Conservation (phyloP, 257 asterid species). For the Coffea canephora region DNA sequence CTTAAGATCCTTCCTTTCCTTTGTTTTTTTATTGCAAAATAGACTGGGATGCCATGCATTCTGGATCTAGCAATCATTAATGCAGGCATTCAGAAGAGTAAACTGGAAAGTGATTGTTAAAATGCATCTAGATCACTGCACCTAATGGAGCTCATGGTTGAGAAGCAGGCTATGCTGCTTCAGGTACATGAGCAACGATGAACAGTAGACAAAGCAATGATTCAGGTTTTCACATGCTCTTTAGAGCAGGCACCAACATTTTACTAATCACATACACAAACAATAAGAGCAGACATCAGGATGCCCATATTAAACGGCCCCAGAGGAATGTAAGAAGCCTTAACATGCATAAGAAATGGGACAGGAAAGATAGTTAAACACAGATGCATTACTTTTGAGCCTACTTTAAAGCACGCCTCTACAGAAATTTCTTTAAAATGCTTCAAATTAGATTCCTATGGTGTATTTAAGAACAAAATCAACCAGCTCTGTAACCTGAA, state of each 20-base stretch:
- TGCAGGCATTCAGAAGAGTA: background rate
- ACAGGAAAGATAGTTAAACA: background rate
- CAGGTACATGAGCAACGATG: background rate
- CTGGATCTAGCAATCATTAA: background rate
- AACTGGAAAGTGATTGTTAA: background rate
- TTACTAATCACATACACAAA: background rate
- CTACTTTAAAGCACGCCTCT: background rate
- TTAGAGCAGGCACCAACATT: background rate
- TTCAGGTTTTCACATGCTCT: background rate
- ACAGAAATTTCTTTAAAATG: background rate
- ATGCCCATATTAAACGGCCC: background rate
- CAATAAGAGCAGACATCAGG: background rate
- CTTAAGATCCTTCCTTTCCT: background rate
- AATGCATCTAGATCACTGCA: background rate
- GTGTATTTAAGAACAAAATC: background rate
- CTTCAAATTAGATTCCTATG: background rate
- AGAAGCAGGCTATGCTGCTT: background rate
- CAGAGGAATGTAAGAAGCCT: background rate
- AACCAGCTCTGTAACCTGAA: background rate
- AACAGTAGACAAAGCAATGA: background rate
- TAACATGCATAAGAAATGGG: background rate
- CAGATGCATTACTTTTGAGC: no score
- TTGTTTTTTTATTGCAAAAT: background rate
- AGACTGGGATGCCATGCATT: background rate
- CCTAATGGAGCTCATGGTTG: background rate